These are phyloP conservation scores for Phlebiopsis gigantea DNA, from an alignment of 768 basidiomycete genomes.

Conservation along the genomic window DNA sequence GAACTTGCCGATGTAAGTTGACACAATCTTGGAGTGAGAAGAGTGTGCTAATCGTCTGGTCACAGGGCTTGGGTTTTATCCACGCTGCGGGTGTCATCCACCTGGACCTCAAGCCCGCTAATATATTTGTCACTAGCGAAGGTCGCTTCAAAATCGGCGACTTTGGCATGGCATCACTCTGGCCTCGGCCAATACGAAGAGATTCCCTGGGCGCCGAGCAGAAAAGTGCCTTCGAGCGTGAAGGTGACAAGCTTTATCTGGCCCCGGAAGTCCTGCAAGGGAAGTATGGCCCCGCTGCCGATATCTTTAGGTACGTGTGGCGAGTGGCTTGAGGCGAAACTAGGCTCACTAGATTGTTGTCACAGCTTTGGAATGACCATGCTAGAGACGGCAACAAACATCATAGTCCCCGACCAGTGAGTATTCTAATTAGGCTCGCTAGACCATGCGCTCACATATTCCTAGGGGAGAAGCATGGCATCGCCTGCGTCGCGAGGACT, in stretches of 20 bases:
- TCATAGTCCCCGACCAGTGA: conserved; percentile 94
- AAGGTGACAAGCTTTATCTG: conserved; percentile 96
- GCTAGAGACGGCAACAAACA: conserved; percentile 92
- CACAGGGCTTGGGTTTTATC: conserved; percentile 80
- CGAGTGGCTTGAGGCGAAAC: too few relatives aligned
- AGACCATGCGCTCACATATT: conserved; percentile 13
- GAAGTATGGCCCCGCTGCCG: conserved; percentile 86
- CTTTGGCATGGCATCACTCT: conserved; percentile 96
- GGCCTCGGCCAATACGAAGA: conserved; percentile 57
- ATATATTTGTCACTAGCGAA: conserved; percentile 83
- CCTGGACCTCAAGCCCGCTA: conserved; percentile 95
- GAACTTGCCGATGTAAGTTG: conserved; percentile 78
- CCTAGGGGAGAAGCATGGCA: conserved; percentile 92
- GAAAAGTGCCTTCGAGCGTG: conserved; percentile 74
- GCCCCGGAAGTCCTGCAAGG: conserved; percentile 95
- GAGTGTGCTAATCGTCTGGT: too few relatives aligned
- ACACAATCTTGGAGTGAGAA: too few relatives aligned
- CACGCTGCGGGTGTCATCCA: conserved; percentile 88
- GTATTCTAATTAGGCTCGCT: conserved; percentile 30
- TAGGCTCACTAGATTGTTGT: conserved; percentile 17
- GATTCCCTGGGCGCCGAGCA: conserved; percentile 22
- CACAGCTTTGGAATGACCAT: conserved; percentile 90
- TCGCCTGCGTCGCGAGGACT: conserved; percentile 85
- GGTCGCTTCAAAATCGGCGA: conserved; percentile 96
- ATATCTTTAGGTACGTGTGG: conserved; percentile 79